Percentiles rank a stretch among this genome's conserved stretches.
phyloP scores from a whole-genome alignment of 768 basidiomycete genomes.

The Pleurotus pulmonarius region DNA sequence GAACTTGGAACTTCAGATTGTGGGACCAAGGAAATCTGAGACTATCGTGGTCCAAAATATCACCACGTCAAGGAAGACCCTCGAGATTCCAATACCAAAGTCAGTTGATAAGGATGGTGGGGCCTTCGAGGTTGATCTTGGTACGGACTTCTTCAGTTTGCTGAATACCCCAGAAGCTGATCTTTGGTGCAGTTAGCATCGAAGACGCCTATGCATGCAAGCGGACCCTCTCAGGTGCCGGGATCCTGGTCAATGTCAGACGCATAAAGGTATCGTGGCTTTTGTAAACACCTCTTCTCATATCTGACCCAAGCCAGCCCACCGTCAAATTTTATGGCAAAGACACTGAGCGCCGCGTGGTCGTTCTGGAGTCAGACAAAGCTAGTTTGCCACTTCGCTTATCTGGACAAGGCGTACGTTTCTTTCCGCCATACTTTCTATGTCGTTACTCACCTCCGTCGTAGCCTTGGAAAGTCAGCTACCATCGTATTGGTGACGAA shows the following conservation, averaged over 20 bases:
- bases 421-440: neutral
- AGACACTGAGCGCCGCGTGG: constrained; percentile 49
- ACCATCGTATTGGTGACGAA: constrained; percentile 47
- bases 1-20: constrained; percentile 79
- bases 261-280: constrained; percentile 55
- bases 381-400: constrained; percentile 77
- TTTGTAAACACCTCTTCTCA: too few relatives aligned
- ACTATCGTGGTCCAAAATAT: constrained; percentile 54
- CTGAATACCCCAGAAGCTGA: neutral
- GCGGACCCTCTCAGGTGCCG: constrained; percentile 69
- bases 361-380: constrained; percentile 70
- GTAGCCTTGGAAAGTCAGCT: constrained; percentile 88
- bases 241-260: constrained; percentile 80
- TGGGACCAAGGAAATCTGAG: constrained; percentile 68
- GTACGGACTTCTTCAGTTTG: constrained; percentile 32
- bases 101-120: constrained; percentile 67
- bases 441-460: constrained; percentile 5
- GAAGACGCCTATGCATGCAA: constrained; percentile 89
- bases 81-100: constrained; percentile 68
- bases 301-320: constrained; percentile 45
- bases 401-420: constrained; percentile 83
- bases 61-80: constrained; percentile 44
- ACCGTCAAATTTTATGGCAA: constrained; percentile 84
- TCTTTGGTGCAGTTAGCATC: constrained; percentile 59
- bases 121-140: constrained; percentile 72